Conservation (phyloP, 352 stramenopile genomes). For the Phytophthora hybrid region DNA sequence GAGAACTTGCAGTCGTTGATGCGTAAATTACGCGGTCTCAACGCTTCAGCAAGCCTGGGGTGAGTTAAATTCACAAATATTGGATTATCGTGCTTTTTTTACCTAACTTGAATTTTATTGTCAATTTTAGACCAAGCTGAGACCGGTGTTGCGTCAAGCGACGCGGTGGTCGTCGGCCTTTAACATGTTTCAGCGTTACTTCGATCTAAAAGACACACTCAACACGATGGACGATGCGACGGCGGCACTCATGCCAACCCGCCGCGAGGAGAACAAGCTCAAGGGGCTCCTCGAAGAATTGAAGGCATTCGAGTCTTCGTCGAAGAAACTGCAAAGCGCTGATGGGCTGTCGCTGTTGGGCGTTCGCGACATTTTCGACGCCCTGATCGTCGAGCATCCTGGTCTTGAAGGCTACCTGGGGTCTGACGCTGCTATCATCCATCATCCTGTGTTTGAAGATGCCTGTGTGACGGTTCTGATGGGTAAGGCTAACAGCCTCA, state of each 20-base stretch:
- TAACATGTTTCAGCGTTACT: constrained; percentile 12
- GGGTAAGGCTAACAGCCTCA: not conserved
- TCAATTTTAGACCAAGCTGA: not conserved
- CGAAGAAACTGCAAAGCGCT: not conserved
- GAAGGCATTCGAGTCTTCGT: constrained; percentile 4
- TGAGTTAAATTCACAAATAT: not conserved
- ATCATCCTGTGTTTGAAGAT: not conserved
- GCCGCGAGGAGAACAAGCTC: constrained; percentile 5
- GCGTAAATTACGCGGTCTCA: constrained; percentile 9
- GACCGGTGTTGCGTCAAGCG: not conserved
- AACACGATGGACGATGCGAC: not conserved
- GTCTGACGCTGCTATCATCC: not conserved
- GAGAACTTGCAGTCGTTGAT: constrained; percentile 2
- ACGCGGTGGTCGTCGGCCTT: constrained; percentile 4
- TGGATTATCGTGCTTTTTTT: not conserved
- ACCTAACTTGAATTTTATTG: no score
- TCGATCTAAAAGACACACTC: constrained; percentile 5
- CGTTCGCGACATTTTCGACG: not conserved
- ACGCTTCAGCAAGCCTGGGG: not conserved
- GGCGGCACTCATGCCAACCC: constrained; percentile 6
- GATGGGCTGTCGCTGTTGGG: not conserved
- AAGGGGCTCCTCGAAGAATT: not conserved
- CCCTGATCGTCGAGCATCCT: not conserved
- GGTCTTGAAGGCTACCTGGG: not conserved
- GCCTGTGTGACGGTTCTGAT: not conserved